Conservation (phyloP, 1,284 basidiomycete species). For the Neotropicomus parvogracilis region DNA sequence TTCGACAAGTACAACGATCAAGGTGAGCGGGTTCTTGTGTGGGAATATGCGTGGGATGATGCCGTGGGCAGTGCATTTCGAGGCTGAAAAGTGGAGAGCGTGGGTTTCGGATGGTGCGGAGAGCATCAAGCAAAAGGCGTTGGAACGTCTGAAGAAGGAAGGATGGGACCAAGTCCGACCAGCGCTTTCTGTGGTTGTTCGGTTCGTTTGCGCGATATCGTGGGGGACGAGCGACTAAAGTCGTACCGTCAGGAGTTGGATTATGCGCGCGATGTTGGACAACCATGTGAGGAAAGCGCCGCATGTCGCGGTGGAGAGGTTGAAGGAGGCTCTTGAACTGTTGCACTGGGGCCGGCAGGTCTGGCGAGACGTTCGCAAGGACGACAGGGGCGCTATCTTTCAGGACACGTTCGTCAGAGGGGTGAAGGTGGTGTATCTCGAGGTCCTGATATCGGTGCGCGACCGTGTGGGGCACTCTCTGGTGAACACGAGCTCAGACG, state of each 20-base stretch:
- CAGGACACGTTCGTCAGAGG: neutral
- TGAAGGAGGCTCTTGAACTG: neutral
- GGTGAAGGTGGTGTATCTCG: constrained; percentile 1
- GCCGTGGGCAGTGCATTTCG: constrained; percentile 2
- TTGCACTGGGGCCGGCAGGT: constrained; percentile 3
- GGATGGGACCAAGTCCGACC: constrained; percentile 4
- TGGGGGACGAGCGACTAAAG: no score
- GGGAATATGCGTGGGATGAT: neutral
- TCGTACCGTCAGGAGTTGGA: neutral
- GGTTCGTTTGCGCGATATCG: neutral
- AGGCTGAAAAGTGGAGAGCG: constrained; percentile 12
- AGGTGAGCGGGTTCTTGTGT: neutral
- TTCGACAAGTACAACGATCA: neutral
- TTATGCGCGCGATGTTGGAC: neutral
- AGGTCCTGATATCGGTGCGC: neutral
- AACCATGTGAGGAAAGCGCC: neutral
- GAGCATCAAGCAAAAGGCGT: constrained; percentile 17
- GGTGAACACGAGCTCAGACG: neutral
- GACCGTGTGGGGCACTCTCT: no score
- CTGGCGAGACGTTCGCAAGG: neutral
- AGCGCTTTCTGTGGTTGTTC: neutral
- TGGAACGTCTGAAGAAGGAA: neutral
- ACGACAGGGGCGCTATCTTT: constrained; percentile 1
- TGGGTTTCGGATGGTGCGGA: constrained; percentile 21
- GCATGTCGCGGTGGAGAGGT: neutral